Conservation (phyloP, 78 protist species). For the Ministeria vibrans region DNA sequence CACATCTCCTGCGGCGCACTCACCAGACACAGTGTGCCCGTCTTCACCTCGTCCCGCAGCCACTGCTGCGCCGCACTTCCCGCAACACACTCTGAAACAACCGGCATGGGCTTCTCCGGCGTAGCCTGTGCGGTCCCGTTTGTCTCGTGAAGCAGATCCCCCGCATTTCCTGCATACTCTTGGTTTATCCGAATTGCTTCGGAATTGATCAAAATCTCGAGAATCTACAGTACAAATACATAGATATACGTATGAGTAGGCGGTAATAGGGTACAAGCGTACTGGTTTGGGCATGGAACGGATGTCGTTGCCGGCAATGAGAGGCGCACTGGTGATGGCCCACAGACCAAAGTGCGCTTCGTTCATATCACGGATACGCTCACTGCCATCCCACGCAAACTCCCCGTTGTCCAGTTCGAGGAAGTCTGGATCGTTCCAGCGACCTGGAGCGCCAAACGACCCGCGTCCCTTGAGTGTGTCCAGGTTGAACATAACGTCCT, state of each 20-base stretch:
- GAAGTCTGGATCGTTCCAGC: constrained; percentile 16
- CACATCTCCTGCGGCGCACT: too few relatives aligned
- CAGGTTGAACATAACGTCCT: neutral
- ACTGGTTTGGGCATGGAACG: neutral
- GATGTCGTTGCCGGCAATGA: neutral
- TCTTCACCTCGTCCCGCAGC: neutral
- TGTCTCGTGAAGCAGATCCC: neutral
- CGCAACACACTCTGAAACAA: too few relatives aligned
- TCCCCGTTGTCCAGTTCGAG: neutral
- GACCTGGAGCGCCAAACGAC: neutral
- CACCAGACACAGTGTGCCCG: neutral
- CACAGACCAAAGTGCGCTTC: constrained; percentile 5
- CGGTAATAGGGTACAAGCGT: neutral
- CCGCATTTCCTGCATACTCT: neutral
- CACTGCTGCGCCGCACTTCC: too few relatives aligned
- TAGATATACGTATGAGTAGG: neutral
- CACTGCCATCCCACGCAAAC: neutral
- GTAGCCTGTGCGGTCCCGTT: neutral
- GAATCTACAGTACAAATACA: neutral
- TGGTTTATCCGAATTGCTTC: neutral
- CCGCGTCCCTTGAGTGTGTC: constrained; percentile 5
- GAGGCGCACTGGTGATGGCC: neutral
- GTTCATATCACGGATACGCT: neutral
- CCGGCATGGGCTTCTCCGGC: neutral
- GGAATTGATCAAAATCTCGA: neutral